Evolutionary conservation across 2,329 filamentous ascomycete genomes (phyloP).

Genomic region (Colletotrichum siamense): DNA sequence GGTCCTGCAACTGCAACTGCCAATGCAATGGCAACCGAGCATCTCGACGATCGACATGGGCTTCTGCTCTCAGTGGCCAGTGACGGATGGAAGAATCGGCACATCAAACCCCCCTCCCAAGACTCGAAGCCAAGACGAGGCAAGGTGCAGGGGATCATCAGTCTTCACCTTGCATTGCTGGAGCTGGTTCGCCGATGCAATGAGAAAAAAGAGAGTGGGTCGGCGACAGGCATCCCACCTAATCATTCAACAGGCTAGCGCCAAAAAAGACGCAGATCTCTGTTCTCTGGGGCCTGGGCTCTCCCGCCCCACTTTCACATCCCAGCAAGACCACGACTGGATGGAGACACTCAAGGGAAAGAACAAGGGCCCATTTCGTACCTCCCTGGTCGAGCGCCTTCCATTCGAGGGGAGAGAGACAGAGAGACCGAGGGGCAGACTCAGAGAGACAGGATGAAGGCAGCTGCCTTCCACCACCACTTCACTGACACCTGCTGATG

Average conservation of each 20-base stretch:
- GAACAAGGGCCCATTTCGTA: neutral
- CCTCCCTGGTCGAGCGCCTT: neutral
- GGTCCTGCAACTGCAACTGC: conserved; percentile 14
- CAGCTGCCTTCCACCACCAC: neutral
- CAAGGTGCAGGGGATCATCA: conserved; percentile 15
- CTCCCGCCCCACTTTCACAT: neutral
- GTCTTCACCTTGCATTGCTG: conserved; percentile 10
- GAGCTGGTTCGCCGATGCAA: conserved; percentile 1
- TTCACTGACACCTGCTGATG: neutral
- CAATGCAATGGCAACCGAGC: conserved; percentile 11
- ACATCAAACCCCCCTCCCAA: conserved; percentile 18
- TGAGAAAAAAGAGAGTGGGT: neutral
- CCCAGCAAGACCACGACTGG: neutral
- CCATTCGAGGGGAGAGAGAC: neutral
- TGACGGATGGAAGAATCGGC: conserved; percentile 21
- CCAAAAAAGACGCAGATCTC: conserved; percentile 22
- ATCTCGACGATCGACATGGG: conserved; percentile 19
- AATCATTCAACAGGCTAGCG: conserved; percentile 18
- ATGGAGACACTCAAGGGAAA: neutral
- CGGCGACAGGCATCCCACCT: neutral
- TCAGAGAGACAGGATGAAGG: neutral
- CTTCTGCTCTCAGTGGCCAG: neutral
- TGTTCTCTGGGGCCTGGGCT: conserved; percentile 20
- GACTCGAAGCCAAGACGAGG: conserved; percentile 13
- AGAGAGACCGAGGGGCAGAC: neutral